Base-by-base conservation (phyloP, 2,329 filamentous ascomycete species). In the Aspergillus amoenus region DNA sequence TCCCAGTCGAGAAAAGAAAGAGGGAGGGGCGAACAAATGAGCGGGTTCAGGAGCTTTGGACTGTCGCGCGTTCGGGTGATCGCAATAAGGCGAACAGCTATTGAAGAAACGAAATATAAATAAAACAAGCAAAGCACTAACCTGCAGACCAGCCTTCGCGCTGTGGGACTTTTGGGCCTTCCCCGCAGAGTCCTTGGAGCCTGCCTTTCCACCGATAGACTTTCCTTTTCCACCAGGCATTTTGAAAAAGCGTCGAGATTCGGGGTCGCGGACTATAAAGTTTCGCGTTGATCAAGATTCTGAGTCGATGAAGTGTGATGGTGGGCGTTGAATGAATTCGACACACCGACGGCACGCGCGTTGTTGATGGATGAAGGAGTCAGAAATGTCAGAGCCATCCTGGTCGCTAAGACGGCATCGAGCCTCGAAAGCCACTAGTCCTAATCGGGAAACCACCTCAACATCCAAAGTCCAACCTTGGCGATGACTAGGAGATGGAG, bases 151-250 rank as follows among this genome's bases (percentile, higher is more conserved):
- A 75, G 93, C 93, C 78, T 94, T 93, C 73, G 91, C 91, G 70
- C 92, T 96, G 82, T 96, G 93, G 69, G 85, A 88, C 81, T 94
- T 96, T 81, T 95, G 90, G 73, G 90, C 88, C 82, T 96, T 96
- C 81, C 90, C 90, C 74, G 87, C 88, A 70, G 83, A 85, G 65
- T 85, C 84, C 83, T 94, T 94, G 68, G 90, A 90, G 69, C 90
- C 90, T 57, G 89, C 93, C 87, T 95, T 96, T 73, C 93, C 93
- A 70, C 93, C 92, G 68, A 88, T 85, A 64, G 88, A 91, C 83
- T 92, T 95, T 84, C 93, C 93, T 84, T 97, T 97, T 81, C 92
- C 92, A 74, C 93, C 93, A 73, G 92, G 81, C 86, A 88, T 89
- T 70, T 73, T 75, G 69, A 67, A 62, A 46, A 64, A 63, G 44